Percentiles rank a stretch among this genome's conserved stretches.
These are phyloP conservation scores for Colletotrichum spinosum DNA, from an alignment of 2,329 filamentous ascomycete genomes.

Conservation along the genomic window DNA sequence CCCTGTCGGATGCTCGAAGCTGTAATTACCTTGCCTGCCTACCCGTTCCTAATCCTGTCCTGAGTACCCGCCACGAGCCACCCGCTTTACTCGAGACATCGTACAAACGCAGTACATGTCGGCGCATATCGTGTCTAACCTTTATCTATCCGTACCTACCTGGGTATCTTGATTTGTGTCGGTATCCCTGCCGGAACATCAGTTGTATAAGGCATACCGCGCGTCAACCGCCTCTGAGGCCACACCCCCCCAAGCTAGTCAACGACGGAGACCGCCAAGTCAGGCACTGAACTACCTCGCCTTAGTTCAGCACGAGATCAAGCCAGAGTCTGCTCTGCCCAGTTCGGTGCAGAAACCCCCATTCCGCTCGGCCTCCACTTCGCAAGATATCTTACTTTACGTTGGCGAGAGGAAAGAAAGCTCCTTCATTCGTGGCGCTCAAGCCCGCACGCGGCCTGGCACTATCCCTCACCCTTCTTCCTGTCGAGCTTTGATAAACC, in stretches of 20 bases:
- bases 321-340: too few relatives aligned
- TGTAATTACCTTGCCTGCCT: constrained; percentile 7
- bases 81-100: background rate
- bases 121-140: background rate
- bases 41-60: constrained; percentile 3
- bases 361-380: constrained; percentile 8
- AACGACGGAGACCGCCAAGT: background rate
- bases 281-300: background rate
- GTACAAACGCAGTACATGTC: background rate
- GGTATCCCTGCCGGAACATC: constrained; percentile 13
- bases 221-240: constrained; percentile 16
- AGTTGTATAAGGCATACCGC: constrained; percentile 16
- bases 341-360: background rate
- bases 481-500: constrained; percentile 17
- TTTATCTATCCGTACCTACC: too few relatives aligned
- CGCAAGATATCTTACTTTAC: background rate
- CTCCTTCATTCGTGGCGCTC: constrained; percentile 9
- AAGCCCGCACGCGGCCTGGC: background rate
- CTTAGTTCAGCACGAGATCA: background rate
- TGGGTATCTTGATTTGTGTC: background rate
- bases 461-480: constrained; percentile 6
- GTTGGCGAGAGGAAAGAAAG: background rate
- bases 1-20: constrained; percentile 18
- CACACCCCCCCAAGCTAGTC: constrained; percentile 9
- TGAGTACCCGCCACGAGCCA: too few relatives aligned